Conservation (phyloP, 192 early-diverging fungal species). For the Backusella morwellensis region DNA sequence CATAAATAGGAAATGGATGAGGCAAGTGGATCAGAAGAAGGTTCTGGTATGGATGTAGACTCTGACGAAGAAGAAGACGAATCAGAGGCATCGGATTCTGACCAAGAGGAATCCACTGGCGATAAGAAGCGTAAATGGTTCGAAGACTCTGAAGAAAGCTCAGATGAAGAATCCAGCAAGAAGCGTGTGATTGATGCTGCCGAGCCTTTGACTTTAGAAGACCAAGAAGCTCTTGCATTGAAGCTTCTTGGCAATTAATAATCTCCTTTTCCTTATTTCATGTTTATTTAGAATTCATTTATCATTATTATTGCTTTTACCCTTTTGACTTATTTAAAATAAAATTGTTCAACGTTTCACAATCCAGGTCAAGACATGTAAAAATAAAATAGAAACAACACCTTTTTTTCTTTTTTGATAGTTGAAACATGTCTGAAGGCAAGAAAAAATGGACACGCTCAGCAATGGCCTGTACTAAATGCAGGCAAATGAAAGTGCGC, state of each 20-base stretch:
- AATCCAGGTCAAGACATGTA: neutral
- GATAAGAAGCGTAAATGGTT: slow-evolving; percentile 57
- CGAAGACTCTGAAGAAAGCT: slow-evolving; percentile 21
- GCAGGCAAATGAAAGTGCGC: neutral
- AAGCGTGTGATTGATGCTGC: slow-evolving; percentile 51
- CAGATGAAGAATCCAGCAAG: slow-evolving; percentile 34
- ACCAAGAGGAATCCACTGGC: slow-evolving; percentile 59
- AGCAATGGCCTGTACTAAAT: neutral
- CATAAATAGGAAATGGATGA: slow-evolving; percentile 21
- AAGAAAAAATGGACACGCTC: neutral
- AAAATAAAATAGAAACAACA: neutral
- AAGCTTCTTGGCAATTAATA: slow-evolving; percentile 38
- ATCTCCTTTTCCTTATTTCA: neutral
- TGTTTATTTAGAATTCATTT: neutral
- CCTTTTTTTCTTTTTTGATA: neutral
- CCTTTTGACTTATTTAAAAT: neutral
- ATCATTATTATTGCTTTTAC: neutral
- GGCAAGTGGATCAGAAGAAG: slow-evolving; percentile 25
- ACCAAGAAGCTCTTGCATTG: slow-evolving; percentile 61
- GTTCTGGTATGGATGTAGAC: slow-evolving; percentile 25
- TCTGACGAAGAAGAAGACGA: slow-evolving; percentile 64
- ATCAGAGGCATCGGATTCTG: slow-evolving; percentile 42
- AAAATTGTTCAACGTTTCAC: neutral
- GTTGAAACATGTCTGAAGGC: neutral
- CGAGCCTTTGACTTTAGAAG: slow-evolving; percentile 54